phyloP scores from a whole-genome alignment of 2,329 filamentous ascomycete genomes.

The Fusarium papillatum region DNA sequence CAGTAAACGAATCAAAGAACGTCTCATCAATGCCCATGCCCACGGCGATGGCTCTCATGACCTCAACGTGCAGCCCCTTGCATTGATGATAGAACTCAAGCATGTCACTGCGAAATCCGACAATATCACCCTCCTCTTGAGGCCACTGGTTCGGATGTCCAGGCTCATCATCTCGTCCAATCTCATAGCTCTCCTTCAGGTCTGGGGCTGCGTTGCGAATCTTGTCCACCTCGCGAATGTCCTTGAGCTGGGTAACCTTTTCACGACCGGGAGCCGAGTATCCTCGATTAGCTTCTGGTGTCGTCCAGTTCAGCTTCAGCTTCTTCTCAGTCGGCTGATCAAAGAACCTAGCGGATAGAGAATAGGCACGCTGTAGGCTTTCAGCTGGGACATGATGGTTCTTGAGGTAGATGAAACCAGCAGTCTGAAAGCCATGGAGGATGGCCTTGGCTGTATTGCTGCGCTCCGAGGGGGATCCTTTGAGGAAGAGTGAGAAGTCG shows the following conservation, averaged over 20 bases:
- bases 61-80: slow-evolving; percentile 79
- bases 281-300: slow-evolving; percentile 79
- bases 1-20: slow-evolving; percentile 84
- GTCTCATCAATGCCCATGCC: slow-evolving; percentile 78
- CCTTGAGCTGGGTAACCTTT: slow-evolving; percentile 73
- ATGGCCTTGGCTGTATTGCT: slow-evolving; percentile 78
- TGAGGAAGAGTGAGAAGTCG: slow-evolving; percentile 80
- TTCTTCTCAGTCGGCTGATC: slow-evolving; percentile 72
- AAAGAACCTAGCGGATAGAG: slow-evolving; percentile 80
- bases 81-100: slow-evolving; percentile 80
- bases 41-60: slow-evolving; percentile 90
- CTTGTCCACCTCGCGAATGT: slow-evolving; percentile 68
- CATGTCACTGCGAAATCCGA: slow-evolving; percentile 80
- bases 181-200: slow-evolving; percentile 76
- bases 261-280: slow-evolving; percentile 80
- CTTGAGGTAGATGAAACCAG: slow-evolving; percentile 91
- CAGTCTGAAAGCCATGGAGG: slow-evolving; percentile 84
- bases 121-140: slow-evolving; percentile 49
- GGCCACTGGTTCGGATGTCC: slow-evolving; percentile 86
- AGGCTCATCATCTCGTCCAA: slow-evolving; percentile 70
- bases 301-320: slow-evolving; percentile 77
- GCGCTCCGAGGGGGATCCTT: slow-evolving; percentile 71
- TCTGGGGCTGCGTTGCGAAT: slow-evolving; percentile 72
- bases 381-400: slow-evolving; percentile 79
- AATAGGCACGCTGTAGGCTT: slow-evolving; percentile 73